Evolutionary conservation across 805 yeast species (phyloP).

Genomic region (Saitoella complicata): DNA sequence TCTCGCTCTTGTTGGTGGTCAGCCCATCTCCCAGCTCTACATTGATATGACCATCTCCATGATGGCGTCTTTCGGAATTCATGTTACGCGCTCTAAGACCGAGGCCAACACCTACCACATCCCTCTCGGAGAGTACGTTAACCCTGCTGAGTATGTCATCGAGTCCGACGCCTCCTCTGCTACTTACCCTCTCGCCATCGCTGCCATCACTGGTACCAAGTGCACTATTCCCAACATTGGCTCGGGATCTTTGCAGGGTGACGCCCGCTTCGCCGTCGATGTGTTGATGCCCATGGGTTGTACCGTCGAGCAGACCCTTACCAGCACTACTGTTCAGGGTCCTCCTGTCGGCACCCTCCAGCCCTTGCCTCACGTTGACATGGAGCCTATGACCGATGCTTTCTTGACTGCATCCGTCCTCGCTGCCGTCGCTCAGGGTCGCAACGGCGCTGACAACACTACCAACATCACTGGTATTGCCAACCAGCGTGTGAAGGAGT

Average conservation of each 20-base stretch:
- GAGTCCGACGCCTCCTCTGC: slow-evolving; percentile 98
- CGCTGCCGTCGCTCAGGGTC: slow-evolving; percentile 62
- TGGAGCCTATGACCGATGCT: slow-evolving; percentile 99
- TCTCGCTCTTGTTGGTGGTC: slow-evolving; percentile 80
- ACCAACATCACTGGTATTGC: slow-evolving; percentile 91
- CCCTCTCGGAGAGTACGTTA: slow-evolving; percentile 64
- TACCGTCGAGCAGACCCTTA: slow-evolving; percentile 60
- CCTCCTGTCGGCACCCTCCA: slow-evolving; percentile 55
- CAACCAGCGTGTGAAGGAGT: slow-evolving; percentile 93
- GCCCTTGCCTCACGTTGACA: slow-evolving; percentile 65
- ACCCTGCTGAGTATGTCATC: slow-evolving; percentile 73
- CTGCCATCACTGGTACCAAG: slow-evolving; percentile 87
- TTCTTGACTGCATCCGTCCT: slow-evolving; percentile 92
- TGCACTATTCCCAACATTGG: slow-evolving; percentile 94
- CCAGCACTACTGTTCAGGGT: slow-evolving; percentile 84
- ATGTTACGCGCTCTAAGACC: slow-evolving; percentile 49
- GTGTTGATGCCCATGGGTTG: slow-evolving; percentile 95
- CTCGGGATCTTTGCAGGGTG: slow-evolving; percentile 82
- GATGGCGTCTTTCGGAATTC: slow-evolving; percentile 83
- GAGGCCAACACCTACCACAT: slow-evolving; percentile 78
- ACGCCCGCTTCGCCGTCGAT: slow-evolving; percentile 88
- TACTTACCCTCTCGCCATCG: slow-evolving; percentile 92
- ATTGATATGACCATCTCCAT: slow-evolving; percentile 93
- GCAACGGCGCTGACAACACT: slow-evolving; percentile 24
- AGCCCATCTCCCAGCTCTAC: slow-evolving; percentile 89